Percentiles rank a stretch among this genome's conserved stretches.
phyloP scores from a whole-genome alignment of 371 early-diverging fungal species.

The Mortierella sp. region DNA sequence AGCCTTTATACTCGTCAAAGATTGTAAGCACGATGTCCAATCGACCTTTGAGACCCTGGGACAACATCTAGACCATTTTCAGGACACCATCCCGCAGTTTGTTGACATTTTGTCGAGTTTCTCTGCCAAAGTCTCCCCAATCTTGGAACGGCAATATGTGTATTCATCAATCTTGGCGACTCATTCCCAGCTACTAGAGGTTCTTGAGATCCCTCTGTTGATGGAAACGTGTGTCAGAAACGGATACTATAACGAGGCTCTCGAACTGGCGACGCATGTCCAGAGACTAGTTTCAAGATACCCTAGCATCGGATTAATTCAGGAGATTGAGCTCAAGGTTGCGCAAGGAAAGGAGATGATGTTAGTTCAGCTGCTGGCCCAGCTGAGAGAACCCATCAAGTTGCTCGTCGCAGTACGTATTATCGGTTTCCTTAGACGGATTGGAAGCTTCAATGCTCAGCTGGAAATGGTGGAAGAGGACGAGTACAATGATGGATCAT shows the following conservation, averaged over 20 bases:
- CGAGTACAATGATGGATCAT: not conserved
- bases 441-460: slow-evolving; percentile 69
- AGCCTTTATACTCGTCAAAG: slow-evolving; percentile 75
- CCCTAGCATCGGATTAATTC: slow-evolving; percentile 67
- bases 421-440: slow-evolving; percentile 82
- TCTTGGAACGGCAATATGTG: slow-evolving; percentile 64
- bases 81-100: slow-evolving; percentile 63
- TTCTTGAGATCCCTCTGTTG: slow-evolving; percentile 84
- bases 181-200: slow-evolving; percentile 71
- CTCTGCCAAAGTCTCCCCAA: slow-evolving; percentile 54
- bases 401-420: slow-evolving; percentile 83
- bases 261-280: slow-evolving; percentile 85
- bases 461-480: slow-evolving; percentile 33
- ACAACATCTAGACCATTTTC: slow-evolving; percentile 63
- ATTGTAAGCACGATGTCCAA: slow-evolving; percentile 68
- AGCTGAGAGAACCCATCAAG: slow-evolving; percentile 81
- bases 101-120: slow-evolving; percentile 61
- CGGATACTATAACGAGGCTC: slow-evolving; percentile 87
- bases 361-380: slow-evolving; percentile 77
- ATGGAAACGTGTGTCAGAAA: slow-evolving; percentile 88
- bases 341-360: slow-evolving; percentile 74
- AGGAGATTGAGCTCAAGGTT: slow-evolving; percentile 73
- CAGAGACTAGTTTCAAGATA: slow-evolving; percentile 72
- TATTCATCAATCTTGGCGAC: slow-evolving; percentile 67
- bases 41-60: slow-evolving; percentile 67